These are phyloP conservation scores for Puccinia polysora DNA, from an alignment of 1,284 basidiomycete species.

Conservation along the genomic window DNA sequence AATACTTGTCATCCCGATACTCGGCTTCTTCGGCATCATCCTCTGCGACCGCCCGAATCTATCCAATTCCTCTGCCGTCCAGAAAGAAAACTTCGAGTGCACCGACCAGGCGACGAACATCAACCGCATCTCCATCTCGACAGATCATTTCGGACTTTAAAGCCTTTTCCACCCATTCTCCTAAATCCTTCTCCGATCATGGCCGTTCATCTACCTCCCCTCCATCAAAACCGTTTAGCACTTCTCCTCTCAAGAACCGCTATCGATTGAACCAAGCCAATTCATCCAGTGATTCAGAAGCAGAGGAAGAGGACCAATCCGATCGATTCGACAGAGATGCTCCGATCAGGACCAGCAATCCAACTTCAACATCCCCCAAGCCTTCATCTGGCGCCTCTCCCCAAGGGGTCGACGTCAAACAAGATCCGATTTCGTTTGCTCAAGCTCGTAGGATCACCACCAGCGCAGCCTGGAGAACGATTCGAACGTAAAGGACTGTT, in stretches of 20 bases:
- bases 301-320: conserved; percentile 33
- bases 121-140: conserved; percentile 45
- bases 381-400: too few species aligned
- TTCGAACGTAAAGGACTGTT: conserved; percentile 47
- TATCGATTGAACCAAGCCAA: conserved; percentile 44
- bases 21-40: conserved; percentile 56
- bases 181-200: conserved; percentile 24
- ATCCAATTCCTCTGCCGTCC: conserved; percentile 57
- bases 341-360: conserved; percentile 46
- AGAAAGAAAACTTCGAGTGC: conserved; percentile 53
- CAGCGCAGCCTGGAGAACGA: conserved; percentile 49
- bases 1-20: conserved; percentile 75
- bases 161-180: conserved; percentile 32
- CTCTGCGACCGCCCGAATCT: conserved; percentile 55
- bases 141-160: conserved; percentile 45
- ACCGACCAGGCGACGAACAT: conserved; percentile 50
- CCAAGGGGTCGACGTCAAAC: conserved; percentile 32
- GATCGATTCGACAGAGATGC: conserved; percentile 45
- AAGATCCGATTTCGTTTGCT: conserved; percentile 23
- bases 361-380: background rate
- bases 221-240: conserved; percentile 34
- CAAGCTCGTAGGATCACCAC: conserved; percentile 51
- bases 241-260: conserved; percentile 34
- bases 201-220: conserved; percentile 4
- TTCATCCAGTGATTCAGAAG: conserved; percentile 20